Base-by-base conservation (phyloP, 495 filamentous ascomycete genomes). In the Neurospora sublineolata region DNA sequence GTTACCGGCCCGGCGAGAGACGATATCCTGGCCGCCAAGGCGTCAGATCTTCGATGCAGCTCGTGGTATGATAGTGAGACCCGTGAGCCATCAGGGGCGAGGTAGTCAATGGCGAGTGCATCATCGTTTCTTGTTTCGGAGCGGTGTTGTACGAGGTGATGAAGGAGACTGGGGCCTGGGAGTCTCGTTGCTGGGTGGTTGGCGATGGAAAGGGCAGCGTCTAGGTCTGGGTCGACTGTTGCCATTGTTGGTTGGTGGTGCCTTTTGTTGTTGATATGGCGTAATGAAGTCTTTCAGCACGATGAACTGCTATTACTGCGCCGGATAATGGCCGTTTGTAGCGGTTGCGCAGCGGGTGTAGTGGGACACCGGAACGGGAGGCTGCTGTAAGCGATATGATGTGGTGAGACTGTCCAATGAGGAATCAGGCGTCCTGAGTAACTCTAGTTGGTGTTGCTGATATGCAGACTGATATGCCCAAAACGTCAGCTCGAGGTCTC, bases 81-180 rank as follows among this genome's bases (percentile, higher is more conserved):
- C 2, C 82, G 79, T 14, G 72, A 75, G 64, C 84, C 87, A 69
- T 85, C 80, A 16, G 80, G 70, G 8, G 79, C 74, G 20, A 88
- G 77, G 73, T 88, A 92, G 18, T 93, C 91, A 67, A 94, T 73
- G 12, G 79, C 79, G 23, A 70, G 72, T 4, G 52, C 68, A 23
- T 27, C 33, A 3, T 64, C 23, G 20, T 69, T 37, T 64, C 52
- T 64, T 64, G 52, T 30, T 3, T 60, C 14, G 1, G 52, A 64
- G 14, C 12, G 3, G 12, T 18, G 64, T n/a, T 75, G 77, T 11
- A 91, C 84, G 0, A 93, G 82, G 6, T 87, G 73, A 77, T 93
- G 91, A 12, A 93, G 84, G 12, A 92, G 80, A 33, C 76, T 70
- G 9, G 91, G 88, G 2, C 91, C 91, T 8, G 83, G 77, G 5